Base-by-base conservation (phyloP, 169 alveolate species). In the Plasmodium gallinaceum region DNA sequence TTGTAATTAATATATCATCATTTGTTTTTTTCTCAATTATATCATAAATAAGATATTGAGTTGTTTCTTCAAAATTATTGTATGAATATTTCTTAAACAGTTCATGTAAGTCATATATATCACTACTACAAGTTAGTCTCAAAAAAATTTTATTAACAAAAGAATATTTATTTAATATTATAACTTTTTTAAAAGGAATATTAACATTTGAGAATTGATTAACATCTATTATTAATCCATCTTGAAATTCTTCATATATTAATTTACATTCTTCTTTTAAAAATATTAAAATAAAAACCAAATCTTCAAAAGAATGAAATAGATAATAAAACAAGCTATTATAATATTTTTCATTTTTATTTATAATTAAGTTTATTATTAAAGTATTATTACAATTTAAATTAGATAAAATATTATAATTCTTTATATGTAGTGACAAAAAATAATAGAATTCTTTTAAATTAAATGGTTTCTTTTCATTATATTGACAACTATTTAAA, bases 21-120 rank as follows among this genome's bases (percentile, higher is more conserved):
- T 80, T 73, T 22, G 80, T 66, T 57, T 80, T 80, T 16, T 57
- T 68, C 18, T 80, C 90, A 66, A 80, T 80, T 8, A 80, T 68
- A 43, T 80, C 71, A 46, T 80, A 80, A 6, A 80, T 57, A 6
- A 80, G 64, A 20, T 80, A 80, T 9, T 80, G 61, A 46, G 48
- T 80, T 10, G 45, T 32, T 51, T 65, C 61, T 16, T 60, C 20
- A 52, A 43, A 46, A 42, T 20, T 39, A 37, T 52, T 26, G 4
- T 37, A 18, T 7, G 80, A 39, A 80, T 66, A 68, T 32, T 54
- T 80, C 37, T 72, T 80, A 51, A 80, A 43, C 10, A 80, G 45
- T 66, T 80, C 83, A 80, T 80, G 83, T 46, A 80, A 61, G 37
- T 80, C 90, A 45, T 80, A 80, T 22, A 80, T 72, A 80, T 80